phyloP scores from a whole-genome alignment of 164 flowering plant species.

The Nymphaea thermarum region DNA sequence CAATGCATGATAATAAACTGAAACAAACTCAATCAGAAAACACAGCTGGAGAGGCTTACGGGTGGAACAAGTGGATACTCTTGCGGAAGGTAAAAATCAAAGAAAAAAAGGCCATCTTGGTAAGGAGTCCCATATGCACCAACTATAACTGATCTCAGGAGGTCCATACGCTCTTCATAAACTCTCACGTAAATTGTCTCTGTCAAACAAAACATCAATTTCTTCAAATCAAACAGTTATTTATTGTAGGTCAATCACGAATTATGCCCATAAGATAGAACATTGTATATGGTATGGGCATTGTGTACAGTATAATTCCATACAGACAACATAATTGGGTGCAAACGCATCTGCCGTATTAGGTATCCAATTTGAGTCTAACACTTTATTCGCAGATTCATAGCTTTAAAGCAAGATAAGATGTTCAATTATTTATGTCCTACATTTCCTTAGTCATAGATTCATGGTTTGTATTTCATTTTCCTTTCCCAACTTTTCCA shows the following conservation, averaged over 20 bases:
- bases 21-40: constrained; percentile 1
- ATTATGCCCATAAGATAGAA: too few species aligned
- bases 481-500: too few species aligned
- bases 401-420: too few species aligned
- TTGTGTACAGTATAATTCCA: too few species aligned
- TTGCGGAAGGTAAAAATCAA: constrained; percentile 94
- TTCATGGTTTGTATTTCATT: background rate
- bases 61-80: constrained; percentile 96
- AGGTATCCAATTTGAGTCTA: too few species aligned
- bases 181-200: constrained; percentile 85
- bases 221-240: background rate
- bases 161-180: constrained; percentile 98
- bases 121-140: constrained; percentile 99
- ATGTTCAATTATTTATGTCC: too few species aligned
- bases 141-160: constrained; percentile 81
- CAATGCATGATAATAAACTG: background rate
- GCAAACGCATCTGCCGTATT: too few species aligned
- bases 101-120: constrained; percentile 99
- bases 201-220: constrained; percentile 15
- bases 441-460: background rate
- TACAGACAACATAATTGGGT: too few species aligned
- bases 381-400: too few species aligned
- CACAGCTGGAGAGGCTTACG: constrained; percentile 28
- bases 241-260: too few species aligned
- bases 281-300: too few species aligned